phyloP scores from a whole-genome alignment of 352 stramenopile species.

The Phytophthora pini region DNA sequence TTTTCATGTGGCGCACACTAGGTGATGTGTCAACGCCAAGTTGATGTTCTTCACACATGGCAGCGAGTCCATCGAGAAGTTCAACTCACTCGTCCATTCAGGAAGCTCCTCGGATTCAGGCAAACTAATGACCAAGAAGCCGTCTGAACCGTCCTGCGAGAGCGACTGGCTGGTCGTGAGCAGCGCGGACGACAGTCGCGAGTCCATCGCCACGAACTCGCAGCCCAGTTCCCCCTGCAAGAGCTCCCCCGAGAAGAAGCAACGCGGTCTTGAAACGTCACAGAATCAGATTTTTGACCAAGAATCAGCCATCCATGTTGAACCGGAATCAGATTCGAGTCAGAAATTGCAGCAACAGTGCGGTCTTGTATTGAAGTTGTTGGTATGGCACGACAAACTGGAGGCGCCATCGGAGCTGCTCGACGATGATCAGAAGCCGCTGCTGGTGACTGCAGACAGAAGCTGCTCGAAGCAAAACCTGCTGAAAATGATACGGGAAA shows the following conservation, averaged over 20 bases:
- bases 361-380: constrained; percentile 24
- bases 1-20: neutral
- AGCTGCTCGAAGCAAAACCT: constrained; percentile 11
- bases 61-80: constrained; percentile 12
- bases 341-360: constrained; percentile 3
- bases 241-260: neutral
- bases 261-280: constrained; percentile 17
- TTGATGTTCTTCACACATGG: constrained; percentile 11
- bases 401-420: constrained; percentile 25
- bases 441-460: constrained; percentile 43
- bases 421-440: constrained; percentile 32
- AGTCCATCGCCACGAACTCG: neutral
- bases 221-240: neutral
- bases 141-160: constrained; percentile 8
- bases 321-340: constrained; percentile 20
- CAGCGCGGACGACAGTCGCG: constrained; percentile 11
- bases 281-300: constrained; percentile 28
- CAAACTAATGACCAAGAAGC: constrained; percentile 11
- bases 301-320: neutral
- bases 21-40: constrained; percentile 9
- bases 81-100: constrained; percentile 29
- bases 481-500: constrained; percentile 15
- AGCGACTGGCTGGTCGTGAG: constrained; percentile 34
- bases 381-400: constrained; percentile 36
- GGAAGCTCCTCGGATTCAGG: constrained; percentile 8